A percentile compares a stretch with the other conserved stretches of the same genome.
These are phyloP conservation scores for Herpetomonas samuelpessoai DNA, from an alignment of 208 protist species.

Conservation along the genomic window DNA sequence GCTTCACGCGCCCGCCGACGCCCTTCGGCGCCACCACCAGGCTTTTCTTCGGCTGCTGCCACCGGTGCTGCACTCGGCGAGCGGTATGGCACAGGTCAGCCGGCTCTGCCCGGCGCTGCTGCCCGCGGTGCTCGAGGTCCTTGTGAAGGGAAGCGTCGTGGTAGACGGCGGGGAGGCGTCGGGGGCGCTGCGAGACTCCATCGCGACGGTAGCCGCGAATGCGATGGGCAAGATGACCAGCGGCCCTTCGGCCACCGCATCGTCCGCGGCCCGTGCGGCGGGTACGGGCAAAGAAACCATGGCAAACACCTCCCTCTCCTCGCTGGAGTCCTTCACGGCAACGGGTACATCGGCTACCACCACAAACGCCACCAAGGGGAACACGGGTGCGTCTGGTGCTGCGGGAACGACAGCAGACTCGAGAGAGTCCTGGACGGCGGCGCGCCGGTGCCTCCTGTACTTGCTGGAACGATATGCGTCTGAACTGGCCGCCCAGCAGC, in stretches of 20 bases:
- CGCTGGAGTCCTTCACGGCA: too few species aligned
- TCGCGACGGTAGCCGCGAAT: background rate
- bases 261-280: too few species aligned
- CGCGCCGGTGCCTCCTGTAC: constrained; percentile 8
- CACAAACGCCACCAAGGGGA: background rate
- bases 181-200: background rate
- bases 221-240: background rate
- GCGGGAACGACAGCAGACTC: background rate
- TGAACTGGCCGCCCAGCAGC: constrained; percentile 4
- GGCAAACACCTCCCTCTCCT: too few species aligned
- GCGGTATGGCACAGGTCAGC: constrained; percentile 16
- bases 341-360: background rate
- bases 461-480: constrained; percentile 23
- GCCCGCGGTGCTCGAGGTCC: constrained; percentile 22
- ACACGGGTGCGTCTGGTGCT: too few species aligned
- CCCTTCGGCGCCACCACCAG: background rate
- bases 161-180: background rate
- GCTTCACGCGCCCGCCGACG: constrained; percentile 7
- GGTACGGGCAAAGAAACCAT: too few species aligned
- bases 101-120: constrained; percentile 23
- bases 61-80: constrained; percentile 14
- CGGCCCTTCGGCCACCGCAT: too few species aligned
- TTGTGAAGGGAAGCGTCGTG: constrained; percentile 21
- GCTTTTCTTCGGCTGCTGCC: constrained; percentile 15
- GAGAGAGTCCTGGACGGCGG: background rate